Percentiles rank a stretch among this genome's conserved stretches.
These are phyloP conservation scores for Amphicarpaea edgeworthii DNA, from an alignment of 306 rosid species.

Conservation along the genomic window DNA sequence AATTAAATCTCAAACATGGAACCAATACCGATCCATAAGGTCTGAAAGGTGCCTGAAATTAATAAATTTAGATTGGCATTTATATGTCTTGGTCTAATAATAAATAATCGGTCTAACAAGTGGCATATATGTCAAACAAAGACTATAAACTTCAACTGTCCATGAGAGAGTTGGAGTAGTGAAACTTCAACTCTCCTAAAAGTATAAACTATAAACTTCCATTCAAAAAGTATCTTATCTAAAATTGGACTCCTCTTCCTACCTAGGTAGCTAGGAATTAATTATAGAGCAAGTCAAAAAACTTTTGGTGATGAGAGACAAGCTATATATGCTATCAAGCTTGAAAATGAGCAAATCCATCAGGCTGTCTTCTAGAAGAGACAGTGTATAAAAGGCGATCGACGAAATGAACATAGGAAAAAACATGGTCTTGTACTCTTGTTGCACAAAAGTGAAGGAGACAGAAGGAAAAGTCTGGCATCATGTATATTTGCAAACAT, in stretches of 20 bases:
- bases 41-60: not conserved
- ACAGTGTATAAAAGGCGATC: not conserved
- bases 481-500: conserved; percentile 35
- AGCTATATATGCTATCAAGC: not conserved
- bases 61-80: not conserved
- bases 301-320: conserved; percentile 15
- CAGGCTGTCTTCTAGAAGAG: conserved; percentile 29
- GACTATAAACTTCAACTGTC: too few species aligned
- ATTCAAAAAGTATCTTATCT: not conserved
- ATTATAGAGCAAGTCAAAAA: conserved; percentile 18
- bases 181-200: not conserved
- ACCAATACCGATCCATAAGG: not conserved
- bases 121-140: not conserved
- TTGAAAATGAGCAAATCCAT: conserved; percentile 48
- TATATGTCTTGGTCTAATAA: conserved; percentile 2
- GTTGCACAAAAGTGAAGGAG: conserved; percentile 37
- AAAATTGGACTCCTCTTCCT: not conserved
- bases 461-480: conserved; percentile 39
- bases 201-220: not conserved
- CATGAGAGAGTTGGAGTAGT: not conserved
- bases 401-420: conserved; percentile 40
- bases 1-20: not conserved
- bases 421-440: conserved; percentile 9
- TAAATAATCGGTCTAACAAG: not conserved
- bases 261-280: not conserved